Evolutionary conservation across 352 stramenopile genomes (phyloP).

Genomic region (Phytophthora sansomeana): DNA sequence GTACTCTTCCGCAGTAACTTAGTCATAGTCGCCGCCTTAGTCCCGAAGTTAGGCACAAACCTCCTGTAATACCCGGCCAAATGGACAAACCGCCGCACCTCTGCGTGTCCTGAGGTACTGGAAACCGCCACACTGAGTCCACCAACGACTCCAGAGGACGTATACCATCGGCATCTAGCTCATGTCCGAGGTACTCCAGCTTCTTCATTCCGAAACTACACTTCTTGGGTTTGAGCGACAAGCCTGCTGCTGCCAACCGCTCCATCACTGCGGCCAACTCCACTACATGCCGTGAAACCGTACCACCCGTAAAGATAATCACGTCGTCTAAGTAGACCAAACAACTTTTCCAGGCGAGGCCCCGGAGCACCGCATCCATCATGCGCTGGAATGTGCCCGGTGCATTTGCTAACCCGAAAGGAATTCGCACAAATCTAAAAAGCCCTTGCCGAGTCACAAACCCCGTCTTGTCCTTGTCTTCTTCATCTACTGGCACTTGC

Average conservation of each 20-base stretch:
- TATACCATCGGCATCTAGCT: constrained; percentile 19
- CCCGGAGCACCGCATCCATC: constrained; percentile 37
- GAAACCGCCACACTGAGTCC: constrained; percentile 9
- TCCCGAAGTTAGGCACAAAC: constrained; percentile 32
- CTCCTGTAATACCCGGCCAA: constrained; percentile 36
- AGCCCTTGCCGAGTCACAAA: constrained; percentile 29
- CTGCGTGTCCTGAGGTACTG: constrained; percentile 12
- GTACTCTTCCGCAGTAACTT: constrained; percentile 25
- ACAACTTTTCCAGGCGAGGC: constrained; percentile 32
- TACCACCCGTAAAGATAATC: constrained; percentile 27
- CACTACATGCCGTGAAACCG: constrained; percentile 22
- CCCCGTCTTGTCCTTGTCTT: constrained; percentile 30
- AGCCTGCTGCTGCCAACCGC: constrained; percentile 4
- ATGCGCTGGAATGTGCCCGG: constrained; percentile 37
- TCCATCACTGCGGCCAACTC: constrained; percentile 31
- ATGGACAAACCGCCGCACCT: constrained; percentile 32
- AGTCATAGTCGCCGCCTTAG: constrained; percentile 25
- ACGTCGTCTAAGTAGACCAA: constrained; percentile 45
- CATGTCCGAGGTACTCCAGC: constrained; percentile 38
- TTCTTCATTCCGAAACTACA: constrained; percentile 19
- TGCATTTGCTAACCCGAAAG: constrained; percentile 35
- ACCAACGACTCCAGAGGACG: constrained; percentile 12
- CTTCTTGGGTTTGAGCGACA: constrained; percentile 23
- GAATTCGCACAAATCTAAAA: constrained; percentile 30
- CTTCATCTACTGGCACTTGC: constrained; percentile 11